These are phyloP conservation scores for Rhododendron mucronatum DNA, from an alignment of 148 eudicot genomes.

Conservation along the genomic window DNA sequence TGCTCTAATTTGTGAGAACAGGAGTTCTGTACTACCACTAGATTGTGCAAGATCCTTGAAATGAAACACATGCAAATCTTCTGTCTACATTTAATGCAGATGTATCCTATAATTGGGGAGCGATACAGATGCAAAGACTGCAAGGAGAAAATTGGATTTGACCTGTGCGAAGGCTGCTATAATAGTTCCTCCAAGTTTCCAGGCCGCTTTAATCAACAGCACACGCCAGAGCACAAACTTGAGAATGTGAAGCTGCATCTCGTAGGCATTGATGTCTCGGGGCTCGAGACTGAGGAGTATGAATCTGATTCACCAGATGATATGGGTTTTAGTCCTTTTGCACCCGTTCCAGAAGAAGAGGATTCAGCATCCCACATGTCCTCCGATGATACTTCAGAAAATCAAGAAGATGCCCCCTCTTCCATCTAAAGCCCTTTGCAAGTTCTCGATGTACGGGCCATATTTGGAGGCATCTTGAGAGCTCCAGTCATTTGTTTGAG, in stretches of 20 bases:
- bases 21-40: not conserved
- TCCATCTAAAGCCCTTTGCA: not conserved
- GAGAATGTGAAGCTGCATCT: constrained; percentile 24
- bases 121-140: constrained; percentile 64
- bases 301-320: not conserved
- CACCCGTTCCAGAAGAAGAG: constrained; percentile 1
- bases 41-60: not conserved
- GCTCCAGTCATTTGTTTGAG: not conserved
- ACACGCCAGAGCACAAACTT: constrained; percentile 57
- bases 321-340: not conserved
- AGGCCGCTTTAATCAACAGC: constrained; percentile 75
- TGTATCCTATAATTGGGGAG: constrained; percentile 62
- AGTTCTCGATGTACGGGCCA: not conserved
- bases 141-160: constrained; percentile 46
- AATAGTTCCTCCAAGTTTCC: constrained; percentile 51
- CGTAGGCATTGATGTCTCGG: not conserved
- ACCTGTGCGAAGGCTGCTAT: constrained; percentile 67
- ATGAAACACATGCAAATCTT: not conserved
- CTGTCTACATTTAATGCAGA: constrained; percentile 24
- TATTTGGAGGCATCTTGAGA: not conserved
- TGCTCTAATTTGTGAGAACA: not conserved
- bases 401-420: not conserved
- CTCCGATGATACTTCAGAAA: not conserved
- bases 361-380: not conserved
- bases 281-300: not conserved